Base-by-base conservation (phyloP, 129 eudicot genomes). In the Lactuca sativa region DNA sequence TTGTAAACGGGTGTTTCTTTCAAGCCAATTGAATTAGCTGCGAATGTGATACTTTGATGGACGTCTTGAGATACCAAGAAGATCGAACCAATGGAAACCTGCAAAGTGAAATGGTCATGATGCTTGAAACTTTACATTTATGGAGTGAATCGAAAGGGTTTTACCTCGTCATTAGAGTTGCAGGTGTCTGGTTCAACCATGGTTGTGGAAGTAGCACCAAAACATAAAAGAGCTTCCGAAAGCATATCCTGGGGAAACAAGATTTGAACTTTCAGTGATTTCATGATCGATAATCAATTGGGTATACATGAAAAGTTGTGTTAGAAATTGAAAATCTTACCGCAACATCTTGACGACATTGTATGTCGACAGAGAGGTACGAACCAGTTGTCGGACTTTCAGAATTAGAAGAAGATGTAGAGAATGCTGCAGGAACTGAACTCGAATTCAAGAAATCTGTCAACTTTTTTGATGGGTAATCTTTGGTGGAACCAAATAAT, bases 121-220 rank as follows among this genome's bases (percentile, higher is more conserved):
- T 73, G 16, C 52, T 44, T 52, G 9, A 58, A 64, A 4, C 54
- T 49, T 64, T 55, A 16, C 36, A 37, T 36, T 3, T 53, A 30
- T 33, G 3, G 7, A 2, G 18, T 49, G 56, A 43, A 66, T 52
- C 49, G 21, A 14, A 12, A 31, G 31, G 55, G 38, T 14, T 60
- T 16, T 74, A 86, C 96, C 88, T 89, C 91, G 54, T 82, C 77
- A 12, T 66, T 56, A 37, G 54, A 69, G 15, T 56, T 15, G 63
- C 30, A 34, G 31, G 59, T 65, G 33, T 88, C 87, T 47, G 80
- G 85, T 72, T 86, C 89, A 79, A 86, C 95, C 66, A 84, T 74
- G 73, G 91, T 86, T 71, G 90, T 85, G n/a, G 98, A 92, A 79
- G 70, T 83, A 30, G 98, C 98, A 59, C 93, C 95, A 71, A 85